Evolutionary conservation across 345 rosid species (phyloP).

Genomic region (Boechera divaricarpa): DNA sequence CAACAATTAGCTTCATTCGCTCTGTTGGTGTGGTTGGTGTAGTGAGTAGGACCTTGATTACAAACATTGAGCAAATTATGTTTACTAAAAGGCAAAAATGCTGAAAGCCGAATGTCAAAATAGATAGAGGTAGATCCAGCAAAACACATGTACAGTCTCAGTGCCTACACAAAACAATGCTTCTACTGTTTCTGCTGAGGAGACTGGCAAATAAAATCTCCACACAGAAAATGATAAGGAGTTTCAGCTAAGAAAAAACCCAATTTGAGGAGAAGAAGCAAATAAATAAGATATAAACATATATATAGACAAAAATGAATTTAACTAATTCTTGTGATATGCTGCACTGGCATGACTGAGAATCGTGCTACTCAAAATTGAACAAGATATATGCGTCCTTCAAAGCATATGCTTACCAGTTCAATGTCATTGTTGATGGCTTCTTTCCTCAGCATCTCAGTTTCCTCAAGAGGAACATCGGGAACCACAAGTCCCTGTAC

Average conservation of each 20-base stretch:
- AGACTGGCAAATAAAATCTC: slow-evolving; percentile 2
- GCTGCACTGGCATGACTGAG: slow-evolving; percentile 27
- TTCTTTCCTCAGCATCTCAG: slow-evolving; percentile 76
- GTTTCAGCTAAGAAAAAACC: neutral
- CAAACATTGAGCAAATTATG: slow-evolving; percentile 15
- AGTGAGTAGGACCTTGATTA: slow-evolving; percentile 77
- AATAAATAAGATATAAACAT: neutral
- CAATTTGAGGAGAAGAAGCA: neutral
- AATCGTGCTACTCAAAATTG: neutral
- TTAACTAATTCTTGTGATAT: slow-evolving; percentile 9
- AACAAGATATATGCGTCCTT: neutral
- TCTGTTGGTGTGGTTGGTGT: slow-evolving; percentile 82
- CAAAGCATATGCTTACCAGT: slow-evolving; percentile 52
- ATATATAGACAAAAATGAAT: neutral
- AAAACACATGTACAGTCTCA: slow-evolving; percentile 20
- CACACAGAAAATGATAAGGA: neutral
- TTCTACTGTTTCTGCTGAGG: slow-evolving; percentile 6
- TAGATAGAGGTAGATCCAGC: neutral
- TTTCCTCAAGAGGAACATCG: slow-evolving; percentile 97
- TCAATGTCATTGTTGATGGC: slow-evolving; percentile 73
- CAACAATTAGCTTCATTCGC: slow-evolving; percentile 81
- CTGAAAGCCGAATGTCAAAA: neutral
- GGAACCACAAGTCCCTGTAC: slow-evolving; percentile 94
- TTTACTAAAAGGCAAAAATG: neutral
- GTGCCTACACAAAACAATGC: slow-evolving; percentile 25